A percentile compares a stretch with the other conserved stretches of the same genome.
Conservation (phyloP, 75 land plant species). For the Isoetes taiwanensis region DNA sequence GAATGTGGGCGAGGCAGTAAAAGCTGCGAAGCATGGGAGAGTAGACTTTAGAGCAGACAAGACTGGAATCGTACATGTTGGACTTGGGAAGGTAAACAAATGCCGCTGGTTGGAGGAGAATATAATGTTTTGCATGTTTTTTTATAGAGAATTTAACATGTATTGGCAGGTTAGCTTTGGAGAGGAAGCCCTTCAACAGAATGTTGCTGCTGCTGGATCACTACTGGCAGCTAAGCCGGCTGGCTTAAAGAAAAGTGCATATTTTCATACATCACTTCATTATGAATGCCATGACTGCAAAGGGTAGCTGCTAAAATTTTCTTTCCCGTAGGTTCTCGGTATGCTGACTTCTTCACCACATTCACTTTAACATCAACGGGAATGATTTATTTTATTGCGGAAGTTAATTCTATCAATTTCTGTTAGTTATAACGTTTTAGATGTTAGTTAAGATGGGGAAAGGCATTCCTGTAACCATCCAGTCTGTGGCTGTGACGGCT, state of each 20-base stretch:
- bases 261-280: not conserved
- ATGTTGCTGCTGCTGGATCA: conserved; percentile 71
- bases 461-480: conserved; percentile 60
- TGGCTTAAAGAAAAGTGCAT: conserved; percentile 69
- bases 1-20: conserved; percentile 52
- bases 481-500: conserved; percentile 53
- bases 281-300: too few species aligned
- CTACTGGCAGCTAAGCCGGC: conserved; percentile 84
- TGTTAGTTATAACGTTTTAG: not conserved
- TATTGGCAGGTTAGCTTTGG: conserved; percentile 47
- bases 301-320: too few species aligned
- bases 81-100: conserved; percentile 95
- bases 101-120: not conserved
- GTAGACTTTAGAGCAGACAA: conserved; percentile 77
- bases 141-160: too few species aligned
- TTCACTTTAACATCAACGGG: conserved; percentile 75
- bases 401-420: not conserved
- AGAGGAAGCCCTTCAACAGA: conserved; percentile 58
- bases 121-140: too few species aligned
- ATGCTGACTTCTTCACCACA: conserved; percentile 65
- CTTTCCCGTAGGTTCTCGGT: conserved; percentile 67
- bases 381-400: conserved; percentile 15
- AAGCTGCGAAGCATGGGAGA: conserved; percentile 59
- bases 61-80: conserved; percentile 81
- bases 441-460: conserved; percentile 98